Evolutionary conservation across 2,329 filamentous ascomycete genomes (phyloP).

Genomic region (Curvularia sp.): DNA sequence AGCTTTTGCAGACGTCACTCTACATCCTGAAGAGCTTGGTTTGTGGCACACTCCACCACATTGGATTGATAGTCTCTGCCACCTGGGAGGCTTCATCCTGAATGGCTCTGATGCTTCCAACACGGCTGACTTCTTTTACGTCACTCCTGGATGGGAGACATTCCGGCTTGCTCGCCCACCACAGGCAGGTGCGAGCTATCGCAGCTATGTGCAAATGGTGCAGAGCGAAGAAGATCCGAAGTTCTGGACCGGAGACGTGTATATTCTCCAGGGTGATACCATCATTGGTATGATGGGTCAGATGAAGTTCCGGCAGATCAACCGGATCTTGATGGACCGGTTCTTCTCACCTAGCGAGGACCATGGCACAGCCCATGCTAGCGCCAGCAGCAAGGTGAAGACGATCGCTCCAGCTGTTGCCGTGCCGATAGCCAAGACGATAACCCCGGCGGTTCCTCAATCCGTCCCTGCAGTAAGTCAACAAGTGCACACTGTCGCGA

Average conservation of each 20-base stretch:
- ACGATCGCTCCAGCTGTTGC: too few species aligned
- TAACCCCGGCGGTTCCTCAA: too few species aligned
- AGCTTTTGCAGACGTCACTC: too few species aligned
- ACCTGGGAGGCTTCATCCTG: constrained; percentile 4
- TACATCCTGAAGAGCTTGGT: too few species aligned
- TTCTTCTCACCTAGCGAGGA: too few species aligned
- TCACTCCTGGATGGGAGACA: neutral
- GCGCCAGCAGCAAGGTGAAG: too few species aligned
- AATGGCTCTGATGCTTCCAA: neutral
- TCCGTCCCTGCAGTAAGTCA: too few species aligned
- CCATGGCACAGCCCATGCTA: too few species aligned
- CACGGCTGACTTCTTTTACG: neutral
- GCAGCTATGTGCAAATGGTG: constrained; percentile 4
- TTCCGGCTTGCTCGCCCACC: neutral
- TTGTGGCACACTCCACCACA: neutral
- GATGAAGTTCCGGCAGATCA: neutral
- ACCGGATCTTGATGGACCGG: constrained; percentile 1
- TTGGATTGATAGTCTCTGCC: constrained; percentile 6
- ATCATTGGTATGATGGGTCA: constrained; percentile 3
- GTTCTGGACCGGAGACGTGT: neutral
- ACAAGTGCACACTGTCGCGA: too few species aligned
- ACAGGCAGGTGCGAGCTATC: constrained; percentile 1
- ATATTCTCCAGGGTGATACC: constrained; percentile 2
- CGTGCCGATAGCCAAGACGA: too few species aligned
- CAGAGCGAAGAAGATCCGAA: neutral